Evolutionary conservation across 2,329 filamentous ascomycete species (phyloP).

Genomic region (Seiridium cupressi): DNA sequence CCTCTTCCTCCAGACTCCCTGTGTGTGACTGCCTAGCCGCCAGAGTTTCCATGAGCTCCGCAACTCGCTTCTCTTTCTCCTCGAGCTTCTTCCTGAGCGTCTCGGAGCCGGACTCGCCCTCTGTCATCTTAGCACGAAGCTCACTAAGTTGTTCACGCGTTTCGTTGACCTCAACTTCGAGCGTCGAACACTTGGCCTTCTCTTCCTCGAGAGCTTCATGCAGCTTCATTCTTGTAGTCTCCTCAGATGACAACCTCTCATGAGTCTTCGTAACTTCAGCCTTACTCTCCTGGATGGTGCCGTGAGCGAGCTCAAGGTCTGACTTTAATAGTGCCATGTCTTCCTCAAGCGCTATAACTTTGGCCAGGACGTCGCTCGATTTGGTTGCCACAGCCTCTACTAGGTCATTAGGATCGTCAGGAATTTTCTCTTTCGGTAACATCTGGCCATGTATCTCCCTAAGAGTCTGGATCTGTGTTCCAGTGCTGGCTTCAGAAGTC

Average conservation of each 20-base stretch:
- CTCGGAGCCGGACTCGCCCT: conserved; percentile 82
- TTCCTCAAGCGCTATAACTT: conserved; percentile 57
- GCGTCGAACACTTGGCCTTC: conserved; percentile 49
- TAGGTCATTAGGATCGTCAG: conserved; percentile 56
- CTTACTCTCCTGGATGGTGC: conserved; percentile 53
- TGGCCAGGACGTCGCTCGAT: conserved; percentile 58
- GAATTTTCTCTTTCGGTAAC: conserved; percentile 48
- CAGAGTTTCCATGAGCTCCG: conserved; percentile 66
- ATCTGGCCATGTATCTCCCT: conserved; percentile 59
- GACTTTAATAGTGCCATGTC: conserved; percentile 59
- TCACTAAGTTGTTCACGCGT: conserved; percentile 67
- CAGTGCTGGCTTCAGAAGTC: conserved; percentile 48
- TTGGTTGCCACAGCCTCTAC: conserved; percentile 58
- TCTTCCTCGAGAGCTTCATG: conserved; percentile 53
- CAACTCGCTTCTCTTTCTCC: conserved; percentile 72
- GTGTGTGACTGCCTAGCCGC: conserved; percentile 74
- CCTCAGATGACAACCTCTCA: conserved; percentile 50
- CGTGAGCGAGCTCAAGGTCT: conserved; percentile 61
- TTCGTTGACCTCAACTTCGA: conserved; percentile 59
- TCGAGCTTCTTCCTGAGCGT: conserved; percentile 71
- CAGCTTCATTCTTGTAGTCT: conserved; percentile 49
- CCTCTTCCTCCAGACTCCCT: conserved; percentile 73
- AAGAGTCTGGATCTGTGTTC: conserved; percentile 52
- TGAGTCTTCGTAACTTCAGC: conserved; percentile 54
- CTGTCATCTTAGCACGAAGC: conserved; percentile 70